These are phyloP conservation scores for Zarea fungicola DNA, from an alignment of 2,329 filamentous ascomycete species.

Conservation along the genomic window DNA sequence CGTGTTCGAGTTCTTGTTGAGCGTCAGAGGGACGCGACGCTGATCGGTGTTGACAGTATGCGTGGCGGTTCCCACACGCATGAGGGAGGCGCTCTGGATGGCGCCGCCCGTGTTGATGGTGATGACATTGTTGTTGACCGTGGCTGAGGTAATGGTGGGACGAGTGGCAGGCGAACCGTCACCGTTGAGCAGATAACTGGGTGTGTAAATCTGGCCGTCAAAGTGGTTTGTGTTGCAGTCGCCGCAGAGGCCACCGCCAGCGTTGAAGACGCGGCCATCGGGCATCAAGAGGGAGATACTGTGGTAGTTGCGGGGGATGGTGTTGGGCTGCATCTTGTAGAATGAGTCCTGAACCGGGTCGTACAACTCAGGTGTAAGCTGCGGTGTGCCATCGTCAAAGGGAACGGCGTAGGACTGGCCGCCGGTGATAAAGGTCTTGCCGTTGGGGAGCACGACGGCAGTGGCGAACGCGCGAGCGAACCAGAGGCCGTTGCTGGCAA, in stretches of 20 bases:
- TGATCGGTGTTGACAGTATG: conserved; percentile 56
- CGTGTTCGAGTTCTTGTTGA: conserved; percentile 21
- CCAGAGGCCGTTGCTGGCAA: conserved; percentile 24
- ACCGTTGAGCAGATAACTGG: conserved; percentile 48
- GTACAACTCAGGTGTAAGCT: conserved; percentile 41
- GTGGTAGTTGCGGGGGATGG: conserved; percentile 45
- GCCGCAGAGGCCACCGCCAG: conserved; percentile 48
- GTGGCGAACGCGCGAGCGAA: conserved; percentile 39
- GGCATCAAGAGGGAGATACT: conserved; percentile 42
- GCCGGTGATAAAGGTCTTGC: conserved; percentile 42
- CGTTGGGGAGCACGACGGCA: conserved; percentile 44
- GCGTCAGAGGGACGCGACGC: conserved; percentile 42
- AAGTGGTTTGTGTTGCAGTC: conserved; percentile 44
- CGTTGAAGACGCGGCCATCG: conserved; percentile 45
- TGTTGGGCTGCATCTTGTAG: conserved; percentile 29
- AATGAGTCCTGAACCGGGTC: conserved; percentile 37
- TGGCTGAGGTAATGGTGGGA: conserved; percentile 35
- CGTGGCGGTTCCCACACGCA: conserved; percentile 46
- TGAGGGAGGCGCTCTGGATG: conserved; percentile 28
- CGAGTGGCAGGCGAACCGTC: conserved; percentile 35
- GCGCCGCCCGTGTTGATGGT: conserved; percentile 22
- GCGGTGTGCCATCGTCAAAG: conserved; percentile 39
- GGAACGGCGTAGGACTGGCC: conserved; percentile 37
- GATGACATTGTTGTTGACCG: conserved; percentile 24
- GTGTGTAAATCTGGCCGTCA: conserved; percentile 51